phyloP scores from a whole-genome alignment of 163 green algal species.

The Chloroidium sp. region DNA sequence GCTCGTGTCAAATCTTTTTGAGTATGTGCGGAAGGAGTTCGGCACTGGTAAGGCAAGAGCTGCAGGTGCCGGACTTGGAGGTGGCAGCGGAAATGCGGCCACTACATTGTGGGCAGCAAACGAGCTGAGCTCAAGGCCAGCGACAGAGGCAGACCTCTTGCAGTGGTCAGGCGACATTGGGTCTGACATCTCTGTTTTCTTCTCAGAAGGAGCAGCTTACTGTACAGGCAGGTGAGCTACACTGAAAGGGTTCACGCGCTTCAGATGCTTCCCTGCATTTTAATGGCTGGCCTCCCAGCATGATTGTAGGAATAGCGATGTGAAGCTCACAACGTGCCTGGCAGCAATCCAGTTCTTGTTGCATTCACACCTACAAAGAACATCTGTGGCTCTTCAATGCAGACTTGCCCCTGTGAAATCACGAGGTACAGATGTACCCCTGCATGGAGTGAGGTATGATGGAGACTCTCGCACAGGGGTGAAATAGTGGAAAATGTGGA shows the following conservation, averaged over 20 bases:
- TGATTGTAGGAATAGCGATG: background rate
- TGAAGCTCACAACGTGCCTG: too few relatives aligned
- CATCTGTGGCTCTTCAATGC: too few relatives aligned
- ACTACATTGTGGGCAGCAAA: slow-evolving; percentile 95
- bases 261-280: too few relatives aligned
- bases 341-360: too few relatives aligned
- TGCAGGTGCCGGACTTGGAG: slow-evolving; percentile 82
- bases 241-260: background rate
- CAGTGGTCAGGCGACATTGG: slow-evolving; percentile 90
- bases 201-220: slow-evolving; percentile 86
- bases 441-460: too few relatives aligned
- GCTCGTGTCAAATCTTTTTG: too few relatives aligned
- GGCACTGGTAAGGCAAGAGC: too few relatives aligned
- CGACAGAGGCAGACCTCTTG: slow-evolving; percentile 67
- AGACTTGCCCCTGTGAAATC: too few relatives aligned
- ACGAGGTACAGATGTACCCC: too few relatives aligned
- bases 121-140: slow-evolving; percentile 64
- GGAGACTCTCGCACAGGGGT: slow-evolving; percentile 27
- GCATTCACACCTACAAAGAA: too few relatives aligned
- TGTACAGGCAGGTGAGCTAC: slow-evolving; percentile 61
- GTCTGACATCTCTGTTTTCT: slow-evolving; percentile 95
- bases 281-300: background rate
- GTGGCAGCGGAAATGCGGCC: slow-evolving; percentile 90
- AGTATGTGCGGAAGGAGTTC: too few relatives aligned
- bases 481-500: slow-evolving; percentile 89